Base-by-base conservation (phyloP, 2,329 filamentous ascomycete genomes). In the Fusarium torulosum region DNA sequence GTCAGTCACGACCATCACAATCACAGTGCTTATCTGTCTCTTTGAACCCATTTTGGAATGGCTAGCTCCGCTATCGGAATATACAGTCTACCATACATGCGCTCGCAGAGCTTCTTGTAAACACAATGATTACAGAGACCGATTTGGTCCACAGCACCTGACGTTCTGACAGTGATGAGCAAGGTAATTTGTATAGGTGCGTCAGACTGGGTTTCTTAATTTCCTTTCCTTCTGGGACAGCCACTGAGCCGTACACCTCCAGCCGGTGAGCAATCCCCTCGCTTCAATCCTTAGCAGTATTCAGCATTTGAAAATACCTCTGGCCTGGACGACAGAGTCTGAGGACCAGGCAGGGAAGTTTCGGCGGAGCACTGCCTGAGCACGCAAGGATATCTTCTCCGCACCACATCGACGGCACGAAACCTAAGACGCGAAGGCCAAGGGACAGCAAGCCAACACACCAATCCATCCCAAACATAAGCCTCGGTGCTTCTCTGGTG, bases 61-160 rank as follows among this genome's bases (percentile, higher is more conserved):
- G 47, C 56, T 55, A 63, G 49, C 54, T 70, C 66, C 63, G 58
- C 21, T 27, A 69, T 67, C 66, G 63, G 67, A 44, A 42, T 35
- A 37, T 8, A 37, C 17, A 9, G 17, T 37, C n/a, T 37, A n/a
- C 35, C 35, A 10, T n/a, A 37, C 35, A 37, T 14, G n/a, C 2
- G 17, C n/a, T 37, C 35, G 17, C 7, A 37, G 8, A 10, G n/a
- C 9, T n/a, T 37, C 5, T 9, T n/a, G 9, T 19, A 11, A 19
- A 37, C 17, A 35, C 17, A n/a, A 37, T n/a, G 35, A 17, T n/a
- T n/a, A 37, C 17, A 37, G 35, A 37, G 17, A n/a, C 35, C 9
- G 17, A 37, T 10, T n/a, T 37, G 17, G n/a, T 40, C 37, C 17
- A 8, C 21, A 19, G n/a, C 53, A 52, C 50, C 41, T 35, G 15